Base-by-base conservation (phyloP, 2,329 filamentous ascomycete species). In the Ciborinia camelliae region DNA sequence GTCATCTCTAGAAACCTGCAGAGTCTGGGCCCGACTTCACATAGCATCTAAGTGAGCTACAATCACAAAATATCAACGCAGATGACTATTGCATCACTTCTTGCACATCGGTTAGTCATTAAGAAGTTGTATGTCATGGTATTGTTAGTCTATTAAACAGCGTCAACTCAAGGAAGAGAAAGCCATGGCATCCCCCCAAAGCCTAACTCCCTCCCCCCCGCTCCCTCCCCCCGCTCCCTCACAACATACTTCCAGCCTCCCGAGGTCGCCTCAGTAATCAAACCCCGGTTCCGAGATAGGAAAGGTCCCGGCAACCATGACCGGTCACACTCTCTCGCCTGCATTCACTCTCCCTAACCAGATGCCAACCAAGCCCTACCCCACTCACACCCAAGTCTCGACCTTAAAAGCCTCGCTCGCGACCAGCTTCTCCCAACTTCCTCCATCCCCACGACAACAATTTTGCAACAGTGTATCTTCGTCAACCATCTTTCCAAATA, bases 11-110 rank as follows among this genome's bases (percentile, higher is more conserved):
- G 26, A 45, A 9, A 45, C 10, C 39, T n/a, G 12, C 20, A 45
- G 0, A 15, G 7, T 14, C 18, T 5, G 2, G n/a, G 7, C 1
- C 4, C 8, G 0, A 3, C 26, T 23, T 57, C 7, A n/a, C 1
- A 4, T 5, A 32, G 10, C 2, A 15, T 5, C 4, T 43, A 15
- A 1, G 28, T 14, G 4, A 28, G 2, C 18, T n/a, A 15, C 10
- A 1, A n/a, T 15, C 3, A 43, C 26, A 32, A 43, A 30, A 9
- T 1, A 23, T 2, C 10, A 9, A 14, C 20, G 7, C 12, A 23
- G 28, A 20, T 43, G 6, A 43, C 12, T 4, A 43, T 20, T 43
- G 15, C 7, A 32, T n/a, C 10, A 32, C 6, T 23, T 18, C 26
- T 32, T 23, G 0, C 3, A 45, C 26, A 14, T 9, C 6, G 10